Conservation (phyloP, 768 basidiomycete genomes). For the Pisolithus sp. region DNA sequence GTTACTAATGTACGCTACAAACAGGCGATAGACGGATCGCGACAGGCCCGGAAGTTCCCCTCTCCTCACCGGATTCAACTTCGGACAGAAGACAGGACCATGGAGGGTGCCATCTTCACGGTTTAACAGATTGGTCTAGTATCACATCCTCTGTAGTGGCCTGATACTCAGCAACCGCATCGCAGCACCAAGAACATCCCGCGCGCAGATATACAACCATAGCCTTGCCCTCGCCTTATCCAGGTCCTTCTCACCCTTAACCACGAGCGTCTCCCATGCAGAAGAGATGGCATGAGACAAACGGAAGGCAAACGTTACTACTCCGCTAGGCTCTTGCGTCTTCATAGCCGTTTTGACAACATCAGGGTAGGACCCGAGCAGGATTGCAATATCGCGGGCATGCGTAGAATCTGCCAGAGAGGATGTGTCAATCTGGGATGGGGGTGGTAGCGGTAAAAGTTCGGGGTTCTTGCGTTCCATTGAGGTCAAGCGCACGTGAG, state of each 20-base stretch:
- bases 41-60: too few species aligned
- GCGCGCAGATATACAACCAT: constrained; percentile 83
- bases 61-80: too few species aligned
- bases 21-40: too few species aligned
- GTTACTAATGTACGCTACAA: too few species aligned
- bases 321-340: constrained; percentile 81
- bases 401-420: constrained; percentile 64
- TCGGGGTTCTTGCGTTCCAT: constrained; percentile 89
- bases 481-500: constrained; percentile 87
- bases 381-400: constrained; percentile 77
- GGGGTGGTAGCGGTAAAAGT: constrained; percentile 68
- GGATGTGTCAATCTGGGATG: constrained; percentile 59
- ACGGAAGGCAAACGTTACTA: constrained; percentile 87
- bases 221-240: constrained; percentile 79
- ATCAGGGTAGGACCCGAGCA: constrained; percentile 89
- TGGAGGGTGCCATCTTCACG: too few species aligned
- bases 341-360: constrained; percentile 81
- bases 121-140: too few species aligned
- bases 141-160: constrained; percentile 89
- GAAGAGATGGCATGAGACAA: constrained; percentile 84
- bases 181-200: constrained; percentile 82
- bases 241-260: constrained; percentile 72
- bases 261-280: constrained; percentile 87
- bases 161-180: constrained; percentile 85
- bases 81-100: too few species aligned